Conservation (phyloP, 2,329 filamentous ascomycete species). For the Chaetomium globosum region DNA sequence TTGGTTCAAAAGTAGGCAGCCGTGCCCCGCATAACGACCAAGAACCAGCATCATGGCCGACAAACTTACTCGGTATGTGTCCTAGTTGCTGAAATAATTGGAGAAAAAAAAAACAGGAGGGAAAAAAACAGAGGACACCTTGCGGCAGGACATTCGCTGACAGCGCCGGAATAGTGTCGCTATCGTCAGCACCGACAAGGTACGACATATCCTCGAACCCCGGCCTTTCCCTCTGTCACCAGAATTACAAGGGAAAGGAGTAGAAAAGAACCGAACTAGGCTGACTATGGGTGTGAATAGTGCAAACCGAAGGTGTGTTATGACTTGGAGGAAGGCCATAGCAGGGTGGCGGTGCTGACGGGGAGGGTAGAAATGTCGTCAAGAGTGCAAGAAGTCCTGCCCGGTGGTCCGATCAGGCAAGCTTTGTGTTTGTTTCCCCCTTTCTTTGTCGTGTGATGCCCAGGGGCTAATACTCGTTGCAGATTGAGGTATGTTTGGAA, state of each 20-base stretch:
- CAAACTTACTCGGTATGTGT: conserved; percentile 85
- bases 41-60: conserved; percentile 70
- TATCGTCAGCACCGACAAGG: conserved; percentile 98
- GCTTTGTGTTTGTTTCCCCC: conserved; percentile 46
- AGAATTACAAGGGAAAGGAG: conserved; percentile 3
- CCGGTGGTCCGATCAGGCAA: conserved; percentile 97
- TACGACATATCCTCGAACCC: conserved; percentile 49
- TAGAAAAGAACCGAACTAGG: conserved; percentile 40
- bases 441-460: conserved; percentile 64
- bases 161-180: conserved; percentile 70
- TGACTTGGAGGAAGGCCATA: conserved; percentile 1
- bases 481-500: conserved; percentile 34
- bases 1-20: conserved; percentile 8
- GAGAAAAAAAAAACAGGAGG: not conserved
- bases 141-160: conserved; percentile 35
- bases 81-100: not conserved
- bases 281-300: conserved; percentile 52
- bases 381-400: conserved; percentile 99
- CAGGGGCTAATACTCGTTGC: conserved; percentile 22
- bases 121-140: not conserved
- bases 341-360: conserved; percentile 21
- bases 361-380: conserved; percentile 81
- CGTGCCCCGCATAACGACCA: conserved; percentile 16
- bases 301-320: conserved; percentile 79
- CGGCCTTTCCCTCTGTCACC: conserved; percentile 44